Evolutionary conservation across 192 early-diverging fungal species (phyloP), one percentile per base, ranked within the genome.

Genomic region (Pilobolus umbonatus): DNA sequence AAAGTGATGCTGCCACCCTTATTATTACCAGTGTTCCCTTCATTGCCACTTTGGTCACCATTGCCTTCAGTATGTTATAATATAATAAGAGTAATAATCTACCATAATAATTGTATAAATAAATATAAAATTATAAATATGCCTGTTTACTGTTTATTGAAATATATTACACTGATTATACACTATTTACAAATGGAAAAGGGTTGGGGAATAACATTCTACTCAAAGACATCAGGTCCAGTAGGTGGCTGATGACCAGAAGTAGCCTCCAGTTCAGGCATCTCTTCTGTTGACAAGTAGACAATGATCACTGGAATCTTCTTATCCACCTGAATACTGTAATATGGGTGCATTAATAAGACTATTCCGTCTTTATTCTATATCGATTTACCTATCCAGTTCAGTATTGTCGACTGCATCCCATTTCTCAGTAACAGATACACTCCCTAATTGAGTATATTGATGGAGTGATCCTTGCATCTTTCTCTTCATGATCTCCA

Each of bases 401-500:
- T 65, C 53, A n/a, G 57, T 45, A 8, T 50, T 54, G 12, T 60
- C 46, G 3, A 56, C 57, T 5, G 70, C 48, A n/a, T 61, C 55
- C 70, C 70, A 72, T 26, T 61, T 40, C 12, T 72, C 64, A 22
- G 39, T 44, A 7, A 65, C 19, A 3, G 46, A 59, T 1, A 57
- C 60, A 29, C 55, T 67, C 39, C 79, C 79, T 10, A 81, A 74
- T 34, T 81, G 76, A 29, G 72, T 81, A 26, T 78, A 81, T 35
- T 81, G 79, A 54, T 81, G 74, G 9, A 81, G 47, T 1, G 62
- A 52, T 6, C 77, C 75, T 25, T 74, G 74, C 65, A 84, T 60
- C 1, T 69, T 48, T 42, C 86, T 69, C 42, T 87, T 88, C 19
- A 83, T 69, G 31, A 88, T 88, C 54, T 88, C 86, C 6, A 75